Percentiles rank a stretch among this genome's conserved stretches.
phyloP scores from a whole-genome alignment of 768 basidiomycete species.

The Lentinus tigrinus region DNA sequence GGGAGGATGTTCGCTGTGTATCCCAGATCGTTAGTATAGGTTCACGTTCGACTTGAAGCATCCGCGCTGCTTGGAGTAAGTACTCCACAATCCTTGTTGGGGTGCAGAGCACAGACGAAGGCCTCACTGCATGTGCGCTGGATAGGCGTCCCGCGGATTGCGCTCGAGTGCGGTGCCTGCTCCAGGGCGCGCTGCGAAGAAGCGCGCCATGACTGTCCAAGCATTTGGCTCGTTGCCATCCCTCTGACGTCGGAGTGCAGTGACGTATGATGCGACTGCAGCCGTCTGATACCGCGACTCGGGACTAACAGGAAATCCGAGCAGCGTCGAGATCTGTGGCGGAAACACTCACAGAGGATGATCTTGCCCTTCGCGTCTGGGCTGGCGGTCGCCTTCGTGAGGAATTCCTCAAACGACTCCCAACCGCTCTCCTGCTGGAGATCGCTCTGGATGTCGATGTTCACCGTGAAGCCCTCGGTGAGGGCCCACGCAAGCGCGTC shows the following conservation, averaged over 20 bases:
- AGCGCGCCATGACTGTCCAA: too few species aligned
- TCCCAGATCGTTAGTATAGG: neutral
- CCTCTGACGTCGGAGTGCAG: too few species aligned
- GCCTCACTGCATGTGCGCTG: too few species aligned
- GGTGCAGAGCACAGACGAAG: too few species aligned
- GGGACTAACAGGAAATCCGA: neutral
- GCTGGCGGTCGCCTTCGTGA: slow-evolving; percentile 55
- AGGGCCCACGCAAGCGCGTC: slow-evolving; percentile 68
- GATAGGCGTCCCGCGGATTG: too few species aligned
- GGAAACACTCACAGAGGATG: slow-evolving; percentile 53
- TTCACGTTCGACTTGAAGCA: too few species aligned
- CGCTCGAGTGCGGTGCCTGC: too few species aligned
- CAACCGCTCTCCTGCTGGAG: slow-evolving; percentile 51
- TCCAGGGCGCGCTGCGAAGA: too few species aligned
- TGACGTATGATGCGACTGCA: too few species aligned
- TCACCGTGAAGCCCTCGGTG: slow-evolving; percentile 58
- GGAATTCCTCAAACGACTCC: slow-evolving; percentile 70
- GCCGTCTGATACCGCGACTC: neutral
- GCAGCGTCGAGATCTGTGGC: neutral
- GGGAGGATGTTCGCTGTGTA: slow-evolving; percentile 72
- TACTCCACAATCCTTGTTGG: too few species aligned
- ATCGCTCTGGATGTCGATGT: slow-evolving; percentile 63
- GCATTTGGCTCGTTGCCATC: too few species aligned
- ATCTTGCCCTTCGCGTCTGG: slow-evolving; percentile 46
- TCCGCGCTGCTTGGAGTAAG: too few species aligned